phyloP scores from a whole-genome alignment of 2,329 filamentous ascomycete species.

The Talaromyces sp. region DNA sequence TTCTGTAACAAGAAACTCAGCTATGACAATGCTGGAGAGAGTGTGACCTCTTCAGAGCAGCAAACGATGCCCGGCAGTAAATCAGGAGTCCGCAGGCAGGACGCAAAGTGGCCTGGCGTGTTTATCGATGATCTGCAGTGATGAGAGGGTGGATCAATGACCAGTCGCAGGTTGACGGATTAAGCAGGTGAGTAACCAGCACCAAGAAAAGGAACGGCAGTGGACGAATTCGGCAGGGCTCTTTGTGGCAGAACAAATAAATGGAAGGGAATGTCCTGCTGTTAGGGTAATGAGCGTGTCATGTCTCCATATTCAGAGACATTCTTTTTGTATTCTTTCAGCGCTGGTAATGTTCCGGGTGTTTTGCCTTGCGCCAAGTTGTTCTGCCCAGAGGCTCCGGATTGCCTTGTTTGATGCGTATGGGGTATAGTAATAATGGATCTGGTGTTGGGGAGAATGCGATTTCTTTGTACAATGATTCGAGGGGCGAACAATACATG shows the following conservation, averaged over 20 bases:
- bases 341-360: not conserved
- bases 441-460: not conserved
- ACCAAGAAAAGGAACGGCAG: not conserved
- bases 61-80: not conserved
- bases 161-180: not conserved
- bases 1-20: not conserved
- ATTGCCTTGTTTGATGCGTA: not conserved
- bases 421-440: not conserved
- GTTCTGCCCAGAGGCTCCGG: not conserved
- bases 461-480: not conserved
- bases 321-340: not conserved
- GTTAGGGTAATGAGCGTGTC: not conserved
- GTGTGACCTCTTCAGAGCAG: not conserved
- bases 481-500: too few species aligned
- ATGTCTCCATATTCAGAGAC: slow-evolving; percentile 3
- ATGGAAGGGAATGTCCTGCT: not conserved
- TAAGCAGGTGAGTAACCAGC: slow-evolving; percentile 3
- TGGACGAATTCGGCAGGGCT: not conserved
- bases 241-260: not conserved
- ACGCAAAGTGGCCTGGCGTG: not conserved
- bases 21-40: not conserved
- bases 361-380: not conserved
- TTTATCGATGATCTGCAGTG: not conserved
- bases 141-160: not conserved
- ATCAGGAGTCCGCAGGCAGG: not conserved